Percentiles rank a stretch among this genome's conserved stretches.
Conservation (phyloP, 2,329 filamentous ascomycete species). For the Aspergillus fumigatiaffinis region DNA sequence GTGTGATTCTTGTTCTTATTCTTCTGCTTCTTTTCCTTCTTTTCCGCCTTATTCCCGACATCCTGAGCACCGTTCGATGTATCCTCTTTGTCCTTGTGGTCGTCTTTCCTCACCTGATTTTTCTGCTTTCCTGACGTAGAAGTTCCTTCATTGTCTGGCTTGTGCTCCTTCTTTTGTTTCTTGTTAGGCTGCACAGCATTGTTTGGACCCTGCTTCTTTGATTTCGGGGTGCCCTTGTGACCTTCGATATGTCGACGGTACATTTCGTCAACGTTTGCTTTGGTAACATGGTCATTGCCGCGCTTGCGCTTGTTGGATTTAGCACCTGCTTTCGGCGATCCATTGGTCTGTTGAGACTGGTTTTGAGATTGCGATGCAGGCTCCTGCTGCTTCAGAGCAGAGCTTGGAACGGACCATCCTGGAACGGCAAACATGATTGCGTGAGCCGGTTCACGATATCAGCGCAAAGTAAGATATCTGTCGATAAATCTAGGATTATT, state of each 20-base stretch:
- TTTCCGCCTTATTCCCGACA: conserved; percentile 23
- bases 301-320: conserved; percentile 52
- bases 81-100: conserved; percentile 24
- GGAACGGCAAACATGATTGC: conserved; percentile 79
- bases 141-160: conserved; percentile 13
- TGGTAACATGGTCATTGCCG: conserved; percentile 51
- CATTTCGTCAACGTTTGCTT: conserved; percentile 69
- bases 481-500: background rate
- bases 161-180: conserved; percentile 28
- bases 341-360: conserved; percentile 39
- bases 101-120: conserved; percentile 7
- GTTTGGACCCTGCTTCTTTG: conserved; percentile 34
- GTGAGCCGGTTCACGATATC: background rate
- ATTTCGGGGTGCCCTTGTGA: conserved; percentile 40
- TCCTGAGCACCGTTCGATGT: conserved; percentile 6
- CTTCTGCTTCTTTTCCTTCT: conserved; percentile 16
- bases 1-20: conserved; percentile 34
- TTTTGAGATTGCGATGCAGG: conserved; percentile 59
- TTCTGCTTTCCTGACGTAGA: background rate
- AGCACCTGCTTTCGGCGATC: conserved; percentile 23
- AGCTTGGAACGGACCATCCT: conserved; percentile 80
- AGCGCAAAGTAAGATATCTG: background rate
- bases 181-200: conserved; percentile 20
- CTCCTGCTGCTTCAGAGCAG: conserved; percentile 62
- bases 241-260: conserved; percentile 78